Conservation (phyloP, 2,329 filamentous ascomycete genomes). For the Ceratocystis colombiana region DNA sequence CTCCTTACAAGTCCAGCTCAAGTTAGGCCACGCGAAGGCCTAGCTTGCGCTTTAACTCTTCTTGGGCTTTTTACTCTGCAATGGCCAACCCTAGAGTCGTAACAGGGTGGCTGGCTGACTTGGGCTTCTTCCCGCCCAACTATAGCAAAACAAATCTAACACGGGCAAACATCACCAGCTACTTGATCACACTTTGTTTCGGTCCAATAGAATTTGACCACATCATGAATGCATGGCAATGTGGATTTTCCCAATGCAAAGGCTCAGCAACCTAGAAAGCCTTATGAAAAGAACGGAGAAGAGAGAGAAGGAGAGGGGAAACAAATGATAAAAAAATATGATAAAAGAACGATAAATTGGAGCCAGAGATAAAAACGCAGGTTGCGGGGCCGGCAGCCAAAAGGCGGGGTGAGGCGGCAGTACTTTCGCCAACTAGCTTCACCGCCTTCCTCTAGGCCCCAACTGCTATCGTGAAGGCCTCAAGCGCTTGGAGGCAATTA, state of each 20-base stretch:
- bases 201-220: conserved; percentile 7
- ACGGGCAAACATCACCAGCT: conserved; percentile 1
- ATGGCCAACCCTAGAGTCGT: conserved; percentile 7
- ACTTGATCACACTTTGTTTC: neutral
- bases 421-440: neutral
- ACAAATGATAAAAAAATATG: neutral
- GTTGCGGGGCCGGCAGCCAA: conserved; percentile 3
- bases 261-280: neutral
- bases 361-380: too few species aligned
- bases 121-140: too few species aligned
- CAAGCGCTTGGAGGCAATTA: too few species aligned
- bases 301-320: neutral
- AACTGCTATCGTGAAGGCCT: too few species aligned
- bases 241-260: neutral
- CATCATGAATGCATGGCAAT: conserved; percentile 7
- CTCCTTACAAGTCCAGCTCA: neutral
- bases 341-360: conserved; percentile 2
- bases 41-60: conserved; percentile 4
- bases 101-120: too few species aligned
- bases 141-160: neutral
- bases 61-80: neutral
- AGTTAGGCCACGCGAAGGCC: neutral
- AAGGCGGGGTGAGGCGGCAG: conserved; percentile 5
- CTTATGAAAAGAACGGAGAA: neutral
- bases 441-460: neutral